A percentile compares a stretch with the other conserved stretches of the same genome.
These are phyloP conservation scores for Rhododendron simsii DNA, from an alignment of 148 eudicot species.

Conservation along the genomic window DNA sequence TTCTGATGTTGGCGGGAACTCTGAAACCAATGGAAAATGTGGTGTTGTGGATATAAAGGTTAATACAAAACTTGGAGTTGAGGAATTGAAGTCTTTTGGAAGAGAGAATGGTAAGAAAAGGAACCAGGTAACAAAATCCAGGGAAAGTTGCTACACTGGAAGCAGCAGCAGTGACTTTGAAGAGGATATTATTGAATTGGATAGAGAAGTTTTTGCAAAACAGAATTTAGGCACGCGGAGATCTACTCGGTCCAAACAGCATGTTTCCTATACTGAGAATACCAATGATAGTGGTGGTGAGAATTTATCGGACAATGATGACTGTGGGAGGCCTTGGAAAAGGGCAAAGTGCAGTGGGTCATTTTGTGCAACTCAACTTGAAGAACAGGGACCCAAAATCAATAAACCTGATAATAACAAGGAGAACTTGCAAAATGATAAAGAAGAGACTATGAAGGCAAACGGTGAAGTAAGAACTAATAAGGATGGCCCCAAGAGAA, in stretches of 20 bases:
- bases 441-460: slow-evolving; percentile 4
- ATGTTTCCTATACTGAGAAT: slow-evolving; percentile 34
- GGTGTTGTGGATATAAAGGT: slow-evolving; percentile 2
- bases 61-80: slow-evolving; percentile 13
- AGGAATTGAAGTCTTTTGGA: slow-evolving; percentile 16
- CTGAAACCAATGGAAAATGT: neutral
- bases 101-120: slow-evolving; percentile 29
- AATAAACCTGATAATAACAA: neutral
- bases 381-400: neutral
- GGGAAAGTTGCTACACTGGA: neutral
- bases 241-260: slow-evolving; percentile 35
- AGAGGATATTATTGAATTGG: neutral
- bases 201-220: neutral
- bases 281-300: neutral
- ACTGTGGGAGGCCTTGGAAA: slow-evolving; percentile 24
- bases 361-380: slow-evolving; percentile 6
- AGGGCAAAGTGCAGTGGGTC: slow-evolving; percentile 7
- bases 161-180: slow-evolving; percentile 1
- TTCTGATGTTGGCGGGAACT: neutral
- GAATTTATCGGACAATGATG: slow-evolving; percentile 24
- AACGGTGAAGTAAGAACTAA: slow-evolving; percentile 15
- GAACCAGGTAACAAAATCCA: neutral
- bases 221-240: slow-evolving; percentile 3
- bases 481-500: neutral
- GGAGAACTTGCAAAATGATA: neutral